Base-by-base conservation (phyloP, 495 filamentous ascomycete genomes). In the Podospora bellae-mahoneyi region DNA sequence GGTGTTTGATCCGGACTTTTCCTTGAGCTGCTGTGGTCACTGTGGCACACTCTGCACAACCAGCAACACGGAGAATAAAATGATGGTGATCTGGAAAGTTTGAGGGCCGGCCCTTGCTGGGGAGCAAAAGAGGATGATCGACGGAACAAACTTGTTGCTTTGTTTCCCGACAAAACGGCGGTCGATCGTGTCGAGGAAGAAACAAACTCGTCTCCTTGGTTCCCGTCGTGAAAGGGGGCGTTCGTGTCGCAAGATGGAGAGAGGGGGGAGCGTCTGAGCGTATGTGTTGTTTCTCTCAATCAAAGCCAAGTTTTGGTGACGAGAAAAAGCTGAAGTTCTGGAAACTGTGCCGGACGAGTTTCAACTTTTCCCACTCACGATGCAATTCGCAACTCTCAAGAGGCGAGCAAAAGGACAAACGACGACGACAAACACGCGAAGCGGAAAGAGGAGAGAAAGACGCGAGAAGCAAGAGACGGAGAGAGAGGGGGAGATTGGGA, bases 91-190 rank as follows among this genome's bases (percentile, higher is more conserved):
- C 65, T 71, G 63, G 67, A 72, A 74, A 56, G n/a, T 59, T 59
- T n/a, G 75, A 77, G 76, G 75, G 68, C 75, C 76, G 69, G 76
- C 75, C 74, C 72, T 73, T 66, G 68, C 60, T 56, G 32, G 59
- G 65, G 59, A 62, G 57, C 55, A 48, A 59, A 67, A 48, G 39
- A 72, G 27, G 44, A 32, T 60, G 76, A 78, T 78, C 73, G 71
- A 72, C 76, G 58, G 72, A 77, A 77, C 71, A 72, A 70, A 68
- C 68, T 66, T 16, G 32, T 60, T 39, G 39, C 39, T 55, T 30
- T 32, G 74, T 76, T 77, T 75, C 74, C 34, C 9, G 57, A 64
- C 13, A 60, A 63, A 71, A 65, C 66, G 68, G 68, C 68, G 68
- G 74, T 69, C 66, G 74, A 72, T 74, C 64, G 71, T 63, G 67